These are phyloP conservation scores for Apiospora phragmitis DNA, from an alignment of 2,329 filamentous ascomycete genomes.

Conservation along the genomic window DNA sequence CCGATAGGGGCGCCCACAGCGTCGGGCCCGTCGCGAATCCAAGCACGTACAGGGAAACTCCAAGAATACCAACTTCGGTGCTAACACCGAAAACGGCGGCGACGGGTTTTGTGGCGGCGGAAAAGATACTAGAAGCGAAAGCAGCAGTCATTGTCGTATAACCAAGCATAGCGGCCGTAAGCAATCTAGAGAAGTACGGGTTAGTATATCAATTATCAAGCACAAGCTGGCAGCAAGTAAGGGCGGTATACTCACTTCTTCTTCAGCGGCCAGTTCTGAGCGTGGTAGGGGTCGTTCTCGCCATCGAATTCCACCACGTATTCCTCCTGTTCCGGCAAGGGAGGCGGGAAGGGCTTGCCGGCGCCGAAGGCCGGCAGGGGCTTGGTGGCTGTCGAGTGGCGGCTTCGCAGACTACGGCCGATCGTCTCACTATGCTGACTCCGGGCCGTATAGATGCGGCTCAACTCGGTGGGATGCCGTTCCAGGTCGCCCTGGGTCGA, in stretches of 20 bases:
- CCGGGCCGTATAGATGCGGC: constrained; percentile 68
- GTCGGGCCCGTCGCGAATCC: constrained; percentile 65
- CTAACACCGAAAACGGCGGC: constrained; percentile 61
- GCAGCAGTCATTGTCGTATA: constrained; percentile 72
- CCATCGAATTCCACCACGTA: constrained; percentile 88
- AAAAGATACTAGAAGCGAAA: constrained; percentile 77
- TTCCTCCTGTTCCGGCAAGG: constrained; percentile 68
- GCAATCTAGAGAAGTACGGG: constrained; percentile 41
- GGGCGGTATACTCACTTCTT: constrained; percentile 67
- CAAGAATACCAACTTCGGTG: constrained; percentile 62
- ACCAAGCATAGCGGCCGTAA: constrained; percentile 67
- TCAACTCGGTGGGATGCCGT: constrained; percentile 67
- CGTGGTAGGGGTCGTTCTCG: constrained; percentile 78
- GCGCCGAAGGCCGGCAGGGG: constrained; percentile 70
- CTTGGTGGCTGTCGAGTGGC: constrained; percentile 46
- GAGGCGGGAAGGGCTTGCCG: constrained; percentile 74
- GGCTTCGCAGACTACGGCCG: constrained; percentile 52
- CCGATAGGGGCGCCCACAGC: constrained; percentile 72
- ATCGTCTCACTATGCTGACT: constrained; percentile 74
- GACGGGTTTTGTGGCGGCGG: constrained; percentile 60
- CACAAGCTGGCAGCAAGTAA: background rate
- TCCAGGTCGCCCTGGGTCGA: constrained; percentile 69
- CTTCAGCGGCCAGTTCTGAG: constrained; percentile 80
- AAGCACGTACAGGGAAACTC: constrained; percentile 69
- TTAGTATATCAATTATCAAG: constrained; percentile 17